These are phyloP conservation scores for Flammula alnicola DNA, from an alignment of 1,284 basidiomycete species.

Conservation along the genomic window DNA sequence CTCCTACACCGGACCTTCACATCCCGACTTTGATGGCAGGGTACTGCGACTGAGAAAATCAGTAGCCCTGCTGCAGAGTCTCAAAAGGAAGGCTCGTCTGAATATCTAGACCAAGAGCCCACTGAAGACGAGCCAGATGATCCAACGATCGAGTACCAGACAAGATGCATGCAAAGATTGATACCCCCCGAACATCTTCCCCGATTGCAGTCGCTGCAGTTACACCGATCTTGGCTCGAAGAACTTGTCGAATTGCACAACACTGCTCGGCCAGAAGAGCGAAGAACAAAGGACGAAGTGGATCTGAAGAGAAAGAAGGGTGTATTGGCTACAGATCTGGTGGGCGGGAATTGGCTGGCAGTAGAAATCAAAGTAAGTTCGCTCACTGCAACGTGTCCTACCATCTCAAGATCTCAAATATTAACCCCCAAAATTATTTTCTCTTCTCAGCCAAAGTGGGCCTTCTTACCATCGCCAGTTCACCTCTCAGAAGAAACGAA, in stretches of 20 bases:
- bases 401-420: neutral
- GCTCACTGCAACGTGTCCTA: neutral
- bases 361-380: conserved; percentile 85
- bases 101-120: conserved; percentile 1
- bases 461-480: conserved; percentile 72
- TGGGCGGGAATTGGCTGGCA: conserved; percentile 63
- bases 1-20: conserved; percentile 66
- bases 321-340: conserved; percentile 76
- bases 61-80: conserved; percentile 18
- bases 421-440: conserved; percentile 5
- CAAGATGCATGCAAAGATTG: conserved; percentile 59
- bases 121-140: conserved; percentile 54
- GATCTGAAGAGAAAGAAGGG: conserved; percentile 60
- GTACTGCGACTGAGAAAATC: conserved; percentile 79
- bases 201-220: conserved; percentile 50
- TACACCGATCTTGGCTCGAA: conserved; percentile 68
- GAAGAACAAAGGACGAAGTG: conserved; percentile 60
- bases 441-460: conserved; percentile 86
- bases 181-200: conserved; percentile 66
- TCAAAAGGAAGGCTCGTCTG: conserved; percentile 4
- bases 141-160: conserved; percentile 66
- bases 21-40: conserved; percentile 58
- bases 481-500: conserved; percentile 64
- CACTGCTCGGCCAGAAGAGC: conserved; percentile 53
- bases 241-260: conserved; percentile 53